Evolutionary conservation across 768 basidiomycete species (phyloP).

Genomic region (Pisolithus sp.): DNA sequence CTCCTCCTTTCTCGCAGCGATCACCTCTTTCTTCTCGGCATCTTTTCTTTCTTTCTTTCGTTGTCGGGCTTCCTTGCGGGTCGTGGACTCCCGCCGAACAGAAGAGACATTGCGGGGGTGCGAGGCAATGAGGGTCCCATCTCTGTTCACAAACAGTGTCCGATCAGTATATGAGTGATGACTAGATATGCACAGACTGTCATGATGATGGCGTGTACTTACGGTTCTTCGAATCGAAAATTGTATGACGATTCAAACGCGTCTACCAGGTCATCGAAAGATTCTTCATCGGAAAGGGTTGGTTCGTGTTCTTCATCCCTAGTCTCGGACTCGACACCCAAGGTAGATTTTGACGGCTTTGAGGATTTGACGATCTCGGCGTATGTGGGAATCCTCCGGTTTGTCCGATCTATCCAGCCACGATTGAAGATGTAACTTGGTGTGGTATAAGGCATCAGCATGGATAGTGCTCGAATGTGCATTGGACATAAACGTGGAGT

Average conservation of each 20-base stretch:
- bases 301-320: constrained; percentile 25
- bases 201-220: constrained; percentile 28
- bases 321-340: constrained; percentile 16
- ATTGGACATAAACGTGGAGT: background rate
- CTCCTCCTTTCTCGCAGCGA: constrained; percentile 72
- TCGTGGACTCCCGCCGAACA: constrained; percentile 68
- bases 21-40: constrained; percentile 53
- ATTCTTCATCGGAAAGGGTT: constrained; percentile 50
- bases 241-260: constrained; percentile 96
- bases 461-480: background rate
- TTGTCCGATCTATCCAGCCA: constrained; percentile 87
- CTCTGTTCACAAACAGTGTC: constrained; percentile 13
- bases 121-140: constrained; percentile 56
- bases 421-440: constrained; percentile 91
- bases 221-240: constrained; percentile 97
- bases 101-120: constrained; percentile 72
- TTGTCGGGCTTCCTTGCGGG: constrained; percentile 80
- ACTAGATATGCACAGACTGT: background rate
- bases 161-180: background rate
- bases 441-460: background rate
- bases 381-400: constrained; percentile 77
- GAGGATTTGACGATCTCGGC: constrained; percentile 58
- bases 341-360: constrained; percentile 20
- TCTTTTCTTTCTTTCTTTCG: constrained; percentile 73
- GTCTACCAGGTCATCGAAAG: constrained; percentile 88